Base-by-base conservation (phyloP, 1,284 basidiomycete species). In the Cyathus olla region DNA sequence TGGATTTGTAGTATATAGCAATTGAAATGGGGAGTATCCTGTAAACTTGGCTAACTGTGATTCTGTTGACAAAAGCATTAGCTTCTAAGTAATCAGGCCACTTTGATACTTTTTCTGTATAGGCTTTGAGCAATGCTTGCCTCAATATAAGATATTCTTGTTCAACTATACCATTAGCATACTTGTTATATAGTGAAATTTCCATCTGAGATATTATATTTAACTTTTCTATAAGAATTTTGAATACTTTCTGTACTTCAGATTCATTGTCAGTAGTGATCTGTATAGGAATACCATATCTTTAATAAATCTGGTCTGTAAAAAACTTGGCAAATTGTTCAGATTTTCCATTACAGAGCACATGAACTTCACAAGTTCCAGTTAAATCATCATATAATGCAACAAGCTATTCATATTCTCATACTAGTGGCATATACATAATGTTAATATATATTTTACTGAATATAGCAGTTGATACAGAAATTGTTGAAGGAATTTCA, bases 261-360 rank as follows among this genome's bases (percentile, higher is more conserved):
- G 68, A 29, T 0, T 77, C 75, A 56, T 81, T 83, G 49, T 80
- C 78, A 0, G 77, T 80, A 0, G 76, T 72, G 2, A 81, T 72
- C 48, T 71, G 65, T 15, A 55, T 31, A 2, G 74, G 29, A 0
- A 61, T 55, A 15, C 79, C 78, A 69, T 76, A 80, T 24, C 73
- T 44, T 46, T 74, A 79, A 22, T 74, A 62, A n/a, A 78, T 69
- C 35, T 74, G 63, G 52, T 75, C 66, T 59, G 71, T 72, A 21
- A 80, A 54, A 59, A 76, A 79, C 3, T 67, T 57, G 0, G 65
- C 70, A 0, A 81, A 50, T 0, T 67, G 31, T 17, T 57, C 24
- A 0, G 67, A 56, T n/a, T 63, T 77, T 56, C 75, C 72, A 0
- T 44, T 42, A 1, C 59, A 46, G 0, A 82, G 29, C 26, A 71